These are phyloP conservation scores for Globisporangium sylvaticum DNA, from an alignment of 352 stramenopile species.

Conservation along the genomic window DNA sequence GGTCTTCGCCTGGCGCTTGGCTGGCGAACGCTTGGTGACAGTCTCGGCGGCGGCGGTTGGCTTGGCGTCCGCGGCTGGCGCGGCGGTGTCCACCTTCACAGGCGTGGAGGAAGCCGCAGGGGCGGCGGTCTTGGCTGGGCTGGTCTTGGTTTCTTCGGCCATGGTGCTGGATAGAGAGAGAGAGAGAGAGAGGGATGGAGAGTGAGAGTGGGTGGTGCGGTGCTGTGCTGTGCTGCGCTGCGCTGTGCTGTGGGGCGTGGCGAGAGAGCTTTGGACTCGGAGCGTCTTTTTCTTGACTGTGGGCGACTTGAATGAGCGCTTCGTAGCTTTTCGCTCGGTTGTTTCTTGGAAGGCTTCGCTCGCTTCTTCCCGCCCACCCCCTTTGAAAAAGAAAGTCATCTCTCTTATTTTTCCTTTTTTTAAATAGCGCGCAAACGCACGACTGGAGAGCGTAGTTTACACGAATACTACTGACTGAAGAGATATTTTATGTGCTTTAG, in stretches of 20 bases:
- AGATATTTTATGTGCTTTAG: background rate
- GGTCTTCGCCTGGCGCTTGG: constrained; percentile 62
- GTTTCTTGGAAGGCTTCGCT: background rate
- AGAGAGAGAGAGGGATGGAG: background rate
- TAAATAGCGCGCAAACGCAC: background rate
- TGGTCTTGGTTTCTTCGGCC: constrained; percentile 20
- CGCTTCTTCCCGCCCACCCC: background rate
- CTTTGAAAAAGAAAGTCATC: constrained; percentile 7
- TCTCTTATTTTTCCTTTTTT: constrained; percentile 8
- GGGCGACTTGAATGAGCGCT: background rate
- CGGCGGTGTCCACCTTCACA: constrained; percentile 15
- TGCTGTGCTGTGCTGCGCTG: background rate
- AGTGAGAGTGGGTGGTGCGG: background rate
- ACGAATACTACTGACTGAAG: background rate
- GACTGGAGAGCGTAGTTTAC: background rate
- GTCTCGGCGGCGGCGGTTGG: constrained; percentile 18
- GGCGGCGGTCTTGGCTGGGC: constrained; percentile 36
- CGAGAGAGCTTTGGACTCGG: constrained; percentile 13
- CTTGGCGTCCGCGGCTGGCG: constrained; percentile 14
- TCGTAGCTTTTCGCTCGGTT: background rate
- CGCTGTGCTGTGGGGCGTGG: background rate
- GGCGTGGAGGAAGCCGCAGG: constrained; percentile 26
- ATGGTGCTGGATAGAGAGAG: constrained; percentile 4
- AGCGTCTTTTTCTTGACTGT: constrained; percentile 24
- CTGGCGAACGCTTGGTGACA: constrained; percentile 44